Base-by-base conservation (phyloP, 129 eudicot genomes). In the Ambrosia artemisiifolia region DNA sequence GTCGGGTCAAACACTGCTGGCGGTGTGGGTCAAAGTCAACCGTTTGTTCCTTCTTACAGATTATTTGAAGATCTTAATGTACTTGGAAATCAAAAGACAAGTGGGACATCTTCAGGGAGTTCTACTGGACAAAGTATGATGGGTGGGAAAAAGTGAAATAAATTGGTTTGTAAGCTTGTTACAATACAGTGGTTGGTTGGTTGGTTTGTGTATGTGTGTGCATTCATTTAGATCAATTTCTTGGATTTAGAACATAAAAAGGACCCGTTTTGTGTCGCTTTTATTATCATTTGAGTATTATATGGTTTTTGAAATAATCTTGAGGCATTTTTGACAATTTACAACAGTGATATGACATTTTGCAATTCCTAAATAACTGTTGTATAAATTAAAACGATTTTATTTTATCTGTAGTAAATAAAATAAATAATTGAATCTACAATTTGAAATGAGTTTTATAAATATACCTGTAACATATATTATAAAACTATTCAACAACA, bases 61-160 rank as follows among this genome's bases (percentile, higher is more conserved):
- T 76, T 93, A 70, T 93, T 93, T 75, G 98, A 93, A 73, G 98
- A 93, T 87, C 95, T 93, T 68, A 82, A 89, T 76, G 96, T 87
- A 24, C 85, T 89, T n/a, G 90, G 96, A n/a, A 80, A 77, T 57
- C 71, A 69, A 4, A 85, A 80, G 56, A 75, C 87, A 33, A 83
- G 67, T 70, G 85, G 75, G 32, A 65, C 86, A 24, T 74, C 89
- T 11, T 60, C 83, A 6, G 92, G 87, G 57, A 71, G 32, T 63
- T 75, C 88, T 71, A 69, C 89, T 6, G 86, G 71, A 57, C 88
- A 81, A 46, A 79, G 84, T 75, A 86, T 88, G 88, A 77, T 89
- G 47, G 83, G 84, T 9, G 88, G 87, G 76, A 78, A 86, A 67
- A 88, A 83, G 73, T 81, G 80, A 80, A 64, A 54, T 19, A 43